phyloP scores from a whole-genome alignment of 176 grass and related monocot genomes.

The Oryza officinalis region DNA sequence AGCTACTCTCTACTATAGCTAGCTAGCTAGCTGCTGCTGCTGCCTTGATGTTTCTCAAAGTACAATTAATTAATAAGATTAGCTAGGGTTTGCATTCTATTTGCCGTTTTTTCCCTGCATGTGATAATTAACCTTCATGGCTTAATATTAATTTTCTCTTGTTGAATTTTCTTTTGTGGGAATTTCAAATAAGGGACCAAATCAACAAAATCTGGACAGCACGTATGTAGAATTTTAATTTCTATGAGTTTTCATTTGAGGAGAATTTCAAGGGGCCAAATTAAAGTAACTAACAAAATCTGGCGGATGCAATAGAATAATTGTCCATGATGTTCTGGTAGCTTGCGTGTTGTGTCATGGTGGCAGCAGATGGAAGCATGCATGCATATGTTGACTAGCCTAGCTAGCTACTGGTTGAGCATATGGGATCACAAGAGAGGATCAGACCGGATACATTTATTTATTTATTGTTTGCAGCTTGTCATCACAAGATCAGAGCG shows the following conservation, averaged over 20 bases:
- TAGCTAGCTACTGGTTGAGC: constrained; percentile 18
- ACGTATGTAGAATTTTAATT: neutral
- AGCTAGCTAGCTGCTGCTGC: neutral
- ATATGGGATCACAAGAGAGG: constrained; percentile 38
- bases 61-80: constrained; percentile 52
- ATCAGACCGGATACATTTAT: constrained; percentile 38
- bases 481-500: constrained; percentile 30
- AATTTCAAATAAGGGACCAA: neutral
- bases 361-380: constrained; percentile 27
- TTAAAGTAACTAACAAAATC: neutral
- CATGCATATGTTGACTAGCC: constrained; percentile 32
- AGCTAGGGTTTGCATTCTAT: constrained; percentile 42
- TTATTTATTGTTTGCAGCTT: constrained; percentile 36
- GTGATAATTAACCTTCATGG: neutral
- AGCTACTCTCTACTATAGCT: neutral
- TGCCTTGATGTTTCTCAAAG: constrained; percentile 39
- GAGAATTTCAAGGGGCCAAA: neutral
- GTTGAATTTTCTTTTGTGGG: neutral
- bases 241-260: neutral
- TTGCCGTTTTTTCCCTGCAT: neutral
- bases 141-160: neutral
- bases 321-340: constrained; percentile 25
- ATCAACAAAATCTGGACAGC: neutral
- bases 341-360: constrained; percentile 39
- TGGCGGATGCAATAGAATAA: neutral